Percentiles rank a stretch among this genome's conserved stretches.
Conservation (phyloP, 352 stramenopile genomes). For the Phytophthora hibernalis region DNA sequence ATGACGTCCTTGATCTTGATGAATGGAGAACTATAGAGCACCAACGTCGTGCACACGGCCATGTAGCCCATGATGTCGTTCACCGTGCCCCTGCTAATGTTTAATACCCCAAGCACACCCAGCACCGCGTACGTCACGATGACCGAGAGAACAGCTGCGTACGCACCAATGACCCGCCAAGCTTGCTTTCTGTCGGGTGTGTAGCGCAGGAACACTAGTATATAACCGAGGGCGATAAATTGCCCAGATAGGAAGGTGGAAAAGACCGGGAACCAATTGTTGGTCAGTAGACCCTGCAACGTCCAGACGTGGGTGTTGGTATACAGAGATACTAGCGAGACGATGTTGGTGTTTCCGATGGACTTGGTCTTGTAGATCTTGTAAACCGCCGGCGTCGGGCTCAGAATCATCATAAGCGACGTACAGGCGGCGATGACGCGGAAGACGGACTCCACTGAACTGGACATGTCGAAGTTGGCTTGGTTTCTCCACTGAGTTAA, state of each 20-base stretch:
- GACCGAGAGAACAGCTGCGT: slow-evolving; percentile 32
- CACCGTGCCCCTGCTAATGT: slow-evolving; percentile 36
- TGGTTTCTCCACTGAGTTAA: background rate
- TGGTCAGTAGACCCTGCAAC: slow-evolving; percentile 49
- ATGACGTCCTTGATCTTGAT: slow-evolving; percentile 57
- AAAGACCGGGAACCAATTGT: slow-evolving; percentile 51
- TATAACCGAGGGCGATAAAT: slow-evolving; percentile 40
- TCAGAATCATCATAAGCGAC: slow-evolving; percentile 55
- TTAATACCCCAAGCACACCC: slow-evolving; percentile 31
- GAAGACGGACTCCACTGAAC: slow-evolving; percentile 40
- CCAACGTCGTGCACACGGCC: slow-evolving; percentile 43
- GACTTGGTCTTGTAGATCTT: slow-evolving; percentile 52
- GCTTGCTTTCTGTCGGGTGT: slow-evolving; percentile 31
- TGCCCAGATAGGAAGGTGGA: slow-evolving; percentile 39
- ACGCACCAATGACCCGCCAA: slow-evolving; percentile 27
- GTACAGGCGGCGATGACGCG: slow-evolving; percentile 43
- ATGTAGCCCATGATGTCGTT: slow-evolving; percentile 47
- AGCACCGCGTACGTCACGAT: slow-evolving; percentile 53
- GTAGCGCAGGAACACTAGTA: slow-evolving; percentile 38
- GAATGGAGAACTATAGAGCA: slow-evolving; percentile 68
- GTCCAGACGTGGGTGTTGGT: slow-evolving; percentile 53
- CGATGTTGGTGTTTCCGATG: slow-evolving; percentile 48
- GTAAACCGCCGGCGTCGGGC: slow-evolving; percentile 45
- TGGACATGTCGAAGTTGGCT: slow-evolving; percentile 25
- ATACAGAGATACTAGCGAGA: slow-evolving; percentile 51